phyloP scores from a whole-genome alignment of 208 protist species.

The Trypanosoma conorhini region DNA sequence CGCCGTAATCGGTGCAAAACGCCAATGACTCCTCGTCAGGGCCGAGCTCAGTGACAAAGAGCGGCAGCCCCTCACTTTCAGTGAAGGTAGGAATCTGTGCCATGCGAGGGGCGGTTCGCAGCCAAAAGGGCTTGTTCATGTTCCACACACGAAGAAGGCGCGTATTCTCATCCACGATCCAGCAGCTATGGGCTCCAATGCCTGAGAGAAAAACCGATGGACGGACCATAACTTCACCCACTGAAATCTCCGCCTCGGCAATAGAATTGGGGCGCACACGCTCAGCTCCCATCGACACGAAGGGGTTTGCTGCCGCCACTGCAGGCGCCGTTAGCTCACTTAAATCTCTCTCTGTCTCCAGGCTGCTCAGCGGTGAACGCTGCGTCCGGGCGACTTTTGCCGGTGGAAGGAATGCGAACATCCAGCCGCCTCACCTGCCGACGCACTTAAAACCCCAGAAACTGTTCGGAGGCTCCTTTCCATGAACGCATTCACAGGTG shows the following conservation, averaged over 20 bases:
- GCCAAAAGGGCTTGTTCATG: conserved; percentile 47
- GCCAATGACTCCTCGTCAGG: conserved; percentile 64
- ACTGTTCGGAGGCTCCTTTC: not conserved
- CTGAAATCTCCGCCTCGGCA: conserved; percentile 28
- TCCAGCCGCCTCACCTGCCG: not conserved
- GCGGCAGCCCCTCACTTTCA: conserved; percentile 50
- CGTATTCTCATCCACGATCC: conserved; percentile 74
- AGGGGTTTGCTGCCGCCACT: conserved; percentile 9
- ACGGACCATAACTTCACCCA: conserved; percentile 17
- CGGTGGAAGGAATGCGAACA: conserved; percentile 59
- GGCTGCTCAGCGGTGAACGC: conserved; percentile 30
- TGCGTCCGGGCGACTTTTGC: conserved; percentile 78
- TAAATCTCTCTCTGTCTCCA: not conserved
- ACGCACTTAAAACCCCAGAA: not conserved
- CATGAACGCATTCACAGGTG: not conserved
- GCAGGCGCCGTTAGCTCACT: conserved; percentile 11
- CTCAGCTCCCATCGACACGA: not conserved
- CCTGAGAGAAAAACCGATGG: conserved; percentile 62
- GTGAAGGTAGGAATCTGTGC: conserved; percentile 72
- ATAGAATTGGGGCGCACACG: conserved; percentile 24
- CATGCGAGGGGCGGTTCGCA: conserved; percentile 49
- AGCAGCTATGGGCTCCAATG: conserved; percentile 65
- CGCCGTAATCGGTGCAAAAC: conserved; percentile 76
- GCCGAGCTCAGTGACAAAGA: conserved; percentile 79
- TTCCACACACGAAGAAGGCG: conserved; percentile 73